Evolutionary conservation across 305 asterid genomes (phyloP), one percentile per base, ranked within the genome.

Genomic region (Plantago rigida): DNA sequence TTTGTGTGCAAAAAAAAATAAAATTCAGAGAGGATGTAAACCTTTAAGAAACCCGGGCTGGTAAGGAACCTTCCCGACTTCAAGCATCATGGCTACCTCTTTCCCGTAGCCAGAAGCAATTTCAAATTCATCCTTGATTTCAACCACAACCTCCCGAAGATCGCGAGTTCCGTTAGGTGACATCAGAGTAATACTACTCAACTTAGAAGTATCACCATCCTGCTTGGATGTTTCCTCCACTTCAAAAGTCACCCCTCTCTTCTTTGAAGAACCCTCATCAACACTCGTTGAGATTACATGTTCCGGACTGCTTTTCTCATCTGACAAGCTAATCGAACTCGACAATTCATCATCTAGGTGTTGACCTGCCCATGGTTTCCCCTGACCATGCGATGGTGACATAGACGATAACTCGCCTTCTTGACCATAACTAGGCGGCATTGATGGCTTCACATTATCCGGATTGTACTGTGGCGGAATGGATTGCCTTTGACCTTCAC

Each of bases 21-120:
- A 48, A 13, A 19, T n/a, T 13, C 8, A 48, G 19, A 14, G 19
- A 14, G 19, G 52, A 48, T 3, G 3, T 47, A 14, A 47, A 91
- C 98, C 98, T 88, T 78, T 84, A 45, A 79, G 69, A 61, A 84
- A 66, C 66, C 85, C 75, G 50, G 88, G 95, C 72, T 83, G 94
- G 78, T 89, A 87, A 50, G 96, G 99, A 67, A 86, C 63, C 80
- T 84, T 89, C 50, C 97, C 97, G 70, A 82, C 95, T 78, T 92
- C 99, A 65, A 92, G 99, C 95, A 89, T 70, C 73, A 83, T 26
- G 6, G 95, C 95, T 5, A 92, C 97, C 77, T 92, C 99, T 69
- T 78, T 86, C 55, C 99, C 99, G 61, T 81, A 79, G 52, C 79
- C 72, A 60, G 94, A 82, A 55, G 99, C 99, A 57, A 78, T 75